phyloP scores from a whole-genome alignment of 1,139 yeast species.

The Hansenula sp. region DNA sequence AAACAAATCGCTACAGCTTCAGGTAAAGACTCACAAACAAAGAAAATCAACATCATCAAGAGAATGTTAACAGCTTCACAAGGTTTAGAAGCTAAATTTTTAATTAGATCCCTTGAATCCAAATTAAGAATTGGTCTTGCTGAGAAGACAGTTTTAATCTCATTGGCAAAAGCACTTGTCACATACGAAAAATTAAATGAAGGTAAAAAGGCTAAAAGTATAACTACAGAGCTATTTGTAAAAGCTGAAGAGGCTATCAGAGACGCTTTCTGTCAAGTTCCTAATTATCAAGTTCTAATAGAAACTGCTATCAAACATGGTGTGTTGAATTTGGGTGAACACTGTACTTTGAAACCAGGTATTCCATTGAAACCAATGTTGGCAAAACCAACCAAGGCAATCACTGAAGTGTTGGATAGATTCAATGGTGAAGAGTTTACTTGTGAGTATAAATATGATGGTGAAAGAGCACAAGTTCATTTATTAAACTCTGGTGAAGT shows the following conservation, averaged over 20 bases:
- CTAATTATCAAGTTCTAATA: conserved; percentile 80
- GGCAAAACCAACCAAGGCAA: conserved; percentile 94
- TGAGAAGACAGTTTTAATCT: conserved; percentile 82
- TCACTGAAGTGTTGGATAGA: conserved; percentile 83
- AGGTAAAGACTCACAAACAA: conserved; percentile 82
- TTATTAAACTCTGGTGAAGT: conserved; percentile 62
- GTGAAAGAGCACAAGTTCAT: conserved; percentile 96
- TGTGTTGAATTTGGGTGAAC: conserved; percentile 55
- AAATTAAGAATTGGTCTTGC: conserved; percentile 91
- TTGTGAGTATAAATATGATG: conserved; percentile 96
- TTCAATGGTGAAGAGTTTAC: conserved; percentile 84
- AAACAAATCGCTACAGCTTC: conserved; percentile 72
- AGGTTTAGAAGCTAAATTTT: conserved; percentile 84
- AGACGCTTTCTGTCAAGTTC: conserved; percentile 88
- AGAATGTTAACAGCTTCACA: conserved; percentile 83
- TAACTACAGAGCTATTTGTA: conserved; percentile 38
- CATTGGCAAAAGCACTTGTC: conserved; percentile 79
- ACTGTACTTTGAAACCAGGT: conserved; percentile 81
- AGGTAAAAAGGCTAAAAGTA: conserved; percentile 23
- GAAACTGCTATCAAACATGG: conserved; percentile 65
- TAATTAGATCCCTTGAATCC: conserved; percentile 88
- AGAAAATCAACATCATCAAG: conserved; percentile 73
- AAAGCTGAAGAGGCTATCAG: conserved; percentile 75
- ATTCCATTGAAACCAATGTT: conserved; percentile 96
- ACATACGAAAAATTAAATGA: conserved; percentile 43